Percentiles rank a stretch among this genome's conserved stretches.
These are phyloP conservation scores for Chlorella sp. DNA, from an alignment of 139 green algal genomes.

Conservation along the genomic window DNA sequence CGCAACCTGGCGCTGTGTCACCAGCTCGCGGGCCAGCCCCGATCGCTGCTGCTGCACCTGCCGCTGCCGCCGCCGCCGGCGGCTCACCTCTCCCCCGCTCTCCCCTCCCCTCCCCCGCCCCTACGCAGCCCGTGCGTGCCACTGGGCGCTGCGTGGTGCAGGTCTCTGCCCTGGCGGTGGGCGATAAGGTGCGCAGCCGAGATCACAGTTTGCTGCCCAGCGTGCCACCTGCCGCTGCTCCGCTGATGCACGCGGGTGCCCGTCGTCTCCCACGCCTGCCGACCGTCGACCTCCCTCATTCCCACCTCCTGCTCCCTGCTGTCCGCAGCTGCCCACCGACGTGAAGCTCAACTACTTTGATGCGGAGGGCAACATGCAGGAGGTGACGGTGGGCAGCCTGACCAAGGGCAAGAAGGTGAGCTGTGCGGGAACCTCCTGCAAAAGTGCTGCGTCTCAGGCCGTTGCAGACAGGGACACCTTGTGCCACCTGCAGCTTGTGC, in stretches of 20 bases:
- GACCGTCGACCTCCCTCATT: no score
- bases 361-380: slow-evolving; percentile 89
- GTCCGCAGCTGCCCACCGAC: slow-evolving; percentile 59
- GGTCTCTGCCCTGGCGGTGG: slow-evolving; percentile 33
- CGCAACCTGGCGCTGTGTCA: no score
- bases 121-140: slow-evolving; percentile 2
- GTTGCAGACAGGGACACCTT: no score
- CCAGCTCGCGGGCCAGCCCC: no score
- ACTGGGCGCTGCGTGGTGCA: slow-evolving; percentile 1
- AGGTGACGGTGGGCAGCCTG: slow-evolving; percentile 78
- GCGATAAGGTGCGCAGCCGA: slow-evolving; percentile 35
- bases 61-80: not conserved
- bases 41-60: no score
- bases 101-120: not conserved
- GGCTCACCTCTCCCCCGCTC: no score
- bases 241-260: no score
- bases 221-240: not conserved
- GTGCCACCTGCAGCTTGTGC: no score
- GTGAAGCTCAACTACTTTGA: slow-evolving; percentile 90
- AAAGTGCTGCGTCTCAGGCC: no score
- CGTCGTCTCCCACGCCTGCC: no score
- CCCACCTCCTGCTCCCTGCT: not conserved
- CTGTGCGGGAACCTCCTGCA: no score
- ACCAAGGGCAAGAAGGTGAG: slow-evolving; percentile 91
- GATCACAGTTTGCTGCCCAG: not conserved